A percentile compares a stretch with the other conserved stretches of the same genome.
Conservation (phyloP, 2,329 filamentous ascomycete genomes). For the Fusarium marasasianum region DNA sequence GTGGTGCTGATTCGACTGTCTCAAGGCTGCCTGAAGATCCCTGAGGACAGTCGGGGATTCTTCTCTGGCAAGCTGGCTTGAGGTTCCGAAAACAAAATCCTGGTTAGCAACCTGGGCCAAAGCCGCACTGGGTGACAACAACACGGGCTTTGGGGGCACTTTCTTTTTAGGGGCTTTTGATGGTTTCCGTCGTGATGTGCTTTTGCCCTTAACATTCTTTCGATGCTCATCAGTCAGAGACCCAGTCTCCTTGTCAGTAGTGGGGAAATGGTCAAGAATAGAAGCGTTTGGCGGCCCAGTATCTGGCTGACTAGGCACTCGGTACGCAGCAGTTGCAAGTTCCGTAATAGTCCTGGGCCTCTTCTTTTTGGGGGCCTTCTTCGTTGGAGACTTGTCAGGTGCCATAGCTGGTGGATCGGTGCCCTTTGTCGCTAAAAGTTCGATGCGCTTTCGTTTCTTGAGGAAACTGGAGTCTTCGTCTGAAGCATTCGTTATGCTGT, state of each 20-base stretch:
- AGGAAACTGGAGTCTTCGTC: constrained; percentile 50
- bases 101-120: constrained; percentile 72
- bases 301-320: constrained; percentile 46
- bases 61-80: constrained; percentile 80
- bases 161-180: constrained; percentile 53
- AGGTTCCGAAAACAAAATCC: constrained; percentile 86
- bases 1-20: constrained; percentile 61
- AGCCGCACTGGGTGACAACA: constrained; percentile 77
- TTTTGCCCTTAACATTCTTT: constrained; percentile 46
- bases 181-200: constrained; percentile 46
- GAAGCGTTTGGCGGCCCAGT: constrained; percentile 48
- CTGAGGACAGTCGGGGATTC: constrained; percentile 73
- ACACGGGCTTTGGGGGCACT: constrained; percentile 54
- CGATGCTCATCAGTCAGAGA: background rate
- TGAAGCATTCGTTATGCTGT: constrained; percentile 15
- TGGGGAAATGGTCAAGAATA: constrained; percentile 55
- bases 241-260: background rate
- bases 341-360: constrained; percentile 82
- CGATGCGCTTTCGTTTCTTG: constrained; percentile 66
- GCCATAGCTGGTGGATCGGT: constrained; percentile 30
- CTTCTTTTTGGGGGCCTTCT: constrained; percentile 72
- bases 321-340: constrained; percentile 77
- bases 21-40: constrained; percentile 70
- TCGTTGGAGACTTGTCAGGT: constrained; percentile 52
- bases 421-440: constrained; percentile 55